Base-by-base conservation (phyloP, 176 grass and related monocot species). In the Themeda triandra region DNA sequence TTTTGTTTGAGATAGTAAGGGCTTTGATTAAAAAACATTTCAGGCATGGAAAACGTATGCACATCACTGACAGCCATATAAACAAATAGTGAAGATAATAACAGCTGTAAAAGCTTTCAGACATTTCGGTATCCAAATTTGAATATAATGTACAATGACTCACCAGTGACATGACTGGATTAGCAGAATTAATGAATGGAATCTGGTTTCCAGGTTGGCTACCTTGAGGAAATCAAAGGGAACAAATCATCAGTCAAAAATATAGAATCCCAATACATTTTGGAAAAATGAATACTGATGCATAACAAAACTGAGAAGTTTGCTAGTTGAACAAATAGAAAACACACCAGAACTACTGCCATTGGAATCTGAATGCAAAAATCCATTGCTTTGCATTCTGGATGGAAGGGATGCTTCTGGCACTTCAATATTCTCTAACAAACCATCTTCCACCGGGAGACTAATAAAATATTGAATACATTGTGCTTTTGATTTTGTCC, bases 151-250 rank as follows among this genome's bases (percentile, higher is more conserved):
- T 25, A 66, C 28, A 83, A 81, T 68, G 48, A 94, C 93, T 99
- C 39, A 99, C 96, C 77, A 96, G 84, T 80, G 96, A 99, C 96
- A 99, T 94, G 39, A 99, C 91, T 19, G 93, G 96, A 87, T 99
- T 99, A 77, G 90, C 81, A 71, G 89, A 88, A 88, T 96, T 88
- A 78, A 87, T 83, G 86, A 99, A 99, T 35, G 96, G 96, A 88
- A 96, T 81, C 80, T 93, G 80, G 62, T 73, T 66, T 53, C 64
- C 88, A 76, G 78, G 37, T 79, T 86, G 77, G 75, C 58, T 80
- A 80, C 89, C 75, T 88, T 90, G 76, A 66, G 36, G 78, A 81
- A 73, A 17, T 67, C 67, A 45, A 86, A 83, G 80, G 31, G 4
- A 76, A 87, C 78, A 42, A 75, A 85, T 85, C 23, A 21, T 68